A percentile compares a stretch with the other conserved stretches of the same genome.
Evolutionary conservation across 2,329 filamentous ascomycete genomes (phyloP).

Genomic region (Endocalyx cinctus): DNA sequence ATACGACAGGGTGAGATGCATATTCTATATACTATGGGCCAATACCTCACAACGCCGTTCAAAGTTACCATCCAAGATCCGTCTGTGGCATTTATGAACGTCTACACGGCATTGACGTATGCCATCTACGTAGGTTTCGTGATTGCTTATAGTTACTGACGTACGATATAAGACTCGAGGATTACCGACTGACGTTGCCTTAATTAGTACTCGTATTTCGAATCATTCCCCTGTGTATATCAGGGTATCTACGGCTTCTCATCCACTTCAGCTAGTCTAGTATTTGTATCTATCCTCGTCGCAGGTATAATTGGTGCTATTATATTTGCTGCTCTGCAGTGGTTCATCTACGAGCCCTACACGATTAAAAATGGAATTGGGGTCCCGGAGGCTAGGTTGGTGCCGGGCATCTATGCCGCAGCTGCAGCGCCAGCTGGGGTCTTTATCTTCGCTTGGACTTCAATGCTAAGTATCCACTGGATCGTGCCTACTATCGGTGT

Average conservation of each 20-base stretch:
- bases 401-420: conserved; percentile 49
- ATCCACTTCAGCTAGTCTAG: conserved; percentile 52
- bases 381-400: conserved; percentile 48
- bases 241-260: conserved; percentile 55
- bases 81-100: conserved; percentile 56
- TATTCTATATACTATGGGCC: conserved; percentile 40
- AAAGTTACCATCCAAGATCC: conserved; percentile 59
- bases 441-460: conserved; percentile 58
- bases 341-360: conserved; percentile 46
- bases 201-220: conserved; percentile 52
- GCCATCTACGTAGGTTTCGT: conserved; percentile 43
- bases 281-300: conserved; percentile 58
- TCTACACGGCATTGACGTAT: conserved; percentile 60
- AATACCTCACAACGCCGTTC: conserved; percentile 57
- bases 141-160: neutral
- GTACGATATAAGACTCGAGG: neutral
- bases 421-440: conserved; percentile 54
- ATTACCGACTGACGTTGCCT: neutral
- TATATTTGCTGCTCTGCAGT: conserved; percentile 47
- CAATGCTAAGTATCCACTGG: conserved; percentile 46
- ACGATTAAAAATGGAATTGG: conserved; percentile 45
- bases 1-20: conserved; percentile 56
- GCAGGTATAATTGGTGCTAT: conserved; percentile 48
- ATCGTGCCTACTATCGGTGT: conserved; percentile 54
- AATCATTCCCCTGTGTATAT: conserved; percentile 63